Conservation (phyloP, 306 rosid genomes). For the Biancaea sappan region DNA sequence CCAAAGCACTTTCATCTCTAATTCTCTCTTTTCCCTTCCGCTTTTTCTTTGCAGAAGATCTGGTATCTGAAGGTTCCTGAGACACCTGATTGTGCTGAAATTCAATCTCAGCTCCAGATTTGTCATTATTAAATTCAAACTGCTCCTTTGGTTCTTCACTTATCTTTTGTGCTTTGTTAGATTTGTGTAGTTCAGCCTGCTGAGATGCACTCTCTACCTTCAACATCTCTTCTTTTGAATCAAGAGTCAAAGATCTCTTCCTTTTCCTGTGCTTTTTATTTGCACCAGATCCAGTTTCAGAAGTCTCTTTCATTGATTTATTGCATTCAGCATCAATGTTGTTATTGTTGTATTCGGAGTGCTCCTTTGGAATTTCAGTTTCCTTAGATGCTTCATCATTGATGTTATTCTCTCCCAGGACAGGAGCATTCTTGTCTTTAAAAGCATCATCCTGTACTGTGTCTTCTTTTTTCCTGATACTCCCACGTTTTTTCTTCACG, state of each 20-base stretch:
- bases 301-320: constrained; percentile 41
- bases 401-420: constrained; percentile 29
- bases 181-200: constrained; percentile 32
- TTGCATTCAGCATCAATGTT: constrained; percentile 19
- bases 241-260: constrained; percentile 35
- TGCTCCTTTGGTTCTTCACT: constrained; percentile 26
- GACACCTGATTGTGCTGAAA: constrained; percentile 8
- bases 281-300: constrained; percentile 33
- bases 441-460: constrained; percentile 3
- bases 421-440: constrained; percentile 27
- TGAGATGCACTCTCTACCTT: constrained; percentile 35
- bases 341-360: constrained; percentile 10
- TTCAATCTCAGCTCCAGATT: constrained; percentile 24
- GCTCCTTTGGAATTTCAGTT: constrained; percentile 45
- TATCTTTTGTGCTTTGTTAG: constrained; percentile 23
- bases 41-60: constrained; percentile 38
- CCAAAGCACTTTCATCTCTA: constrained; percentile 25
- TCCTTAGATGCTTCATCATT: constrained; percentile 29
- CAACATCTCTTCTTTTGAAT: constrained; percentile 33
- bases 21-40: constrained; percentile 29
- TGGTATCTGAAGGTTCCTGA: constrained; percentile 30
- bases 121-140: constrained; percentile 28
- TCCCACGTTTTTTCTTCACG: constrained; percentile 32
- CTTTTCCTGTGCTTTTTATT: constrained; percentile 42
- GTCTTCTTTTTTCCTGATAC: constrained; percentile 26